These are phyloP conservation scores for Leccinum subgranulosum DNA, from an alignment of 768 basidiomycete species.

Conservation along the genomic window DNA sequence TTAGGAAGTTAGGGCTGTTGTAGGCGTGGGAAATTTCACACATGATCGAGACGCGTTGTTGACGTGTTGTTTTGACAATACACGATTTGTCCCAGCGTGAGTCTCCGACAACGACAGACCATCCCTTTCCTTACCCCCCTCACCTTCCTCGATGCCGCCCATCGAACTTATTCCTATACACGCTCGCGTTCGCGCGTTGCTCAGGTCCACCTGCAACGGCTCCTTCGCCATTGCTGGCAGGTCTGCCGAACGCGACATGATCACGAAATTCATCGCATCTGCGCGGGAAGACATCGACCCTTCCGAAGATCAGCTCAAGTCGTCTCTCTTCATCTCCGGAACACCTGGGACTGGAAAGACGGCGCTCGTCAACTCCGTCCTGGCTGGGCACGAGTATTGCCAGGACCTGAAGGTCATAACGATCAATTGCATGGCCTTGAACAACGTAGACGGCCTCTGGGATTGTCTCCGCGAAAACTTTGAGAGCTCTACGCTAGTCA, in stretches of 20 bases:
- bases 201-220: conserved; percentile 68
- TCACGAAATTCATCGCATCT: too few species aligned
- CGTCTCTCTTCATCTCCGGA: conserved; percentile 84
- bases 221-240: conserved; percentile 61
- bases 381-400: conserved; percentile 41
- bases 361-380: conserved; percentile 69
- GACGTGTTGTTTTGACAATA: conserved; percentile 29
- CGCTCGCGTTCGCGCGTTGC: conserved; percentile 65
- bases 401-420: conserved; percentile 47
- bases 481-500: conserved; percentile 33
- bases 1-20: too few species aligned
- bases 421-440: conserved; percentile 81
- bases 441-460: conserved; percentile 68
- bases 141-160: conserved; percentile 62
- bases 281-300: conserved; percentile 3
- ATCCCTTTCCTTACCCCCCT: conserved; percentile 39
- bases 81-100: neutral
- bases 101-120: conserved; percentile 5
- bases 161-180: conserved; percentile 40
- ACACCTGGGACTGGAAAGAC: conserved; percentile 93
- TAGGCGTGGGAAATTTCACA: conserved; percentile 13
- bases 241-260: conserved; percentile 23
- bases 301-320: conserved; percentile 21
- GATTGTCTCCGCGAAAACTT: conserved; percentile 61
- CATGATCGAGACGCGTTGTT: conserved; percentile 25